Evolutionary conservation across 78 protist species (phyloP).

Genomic region (Dictyostelium brefeldianum): DNA sequence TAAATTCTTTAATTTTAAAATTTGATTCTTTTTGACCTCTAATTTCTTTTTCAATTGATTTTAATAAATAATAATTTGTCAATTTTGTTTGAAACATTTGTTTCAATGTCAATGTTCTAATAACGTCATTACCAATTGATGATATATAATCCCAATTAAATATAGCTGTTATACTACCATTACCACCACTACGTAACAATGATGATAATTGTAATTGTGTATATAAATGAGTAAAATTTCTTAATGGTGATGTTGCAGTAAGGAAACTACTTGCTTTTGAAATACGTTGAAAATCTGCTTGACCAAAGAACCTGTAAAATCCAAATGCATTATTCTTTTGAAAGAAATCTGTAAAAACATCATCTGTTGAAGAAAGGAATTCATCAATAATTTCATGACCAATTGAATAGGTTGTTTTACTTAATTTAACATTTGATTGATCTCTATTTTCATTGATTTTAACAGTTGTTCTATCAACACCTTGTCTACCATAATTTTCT

Average conservation of each 20-base stretch:
- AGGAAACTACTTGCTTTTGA: not conserved
- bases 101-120: not conserved
- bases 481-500: not conserved
- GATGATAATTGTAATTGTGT: slow-evolving; percentile 21
- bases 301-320: not conserved
- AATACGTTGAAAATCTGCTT: not conserved
- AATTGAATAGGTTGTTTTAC: not conserved
- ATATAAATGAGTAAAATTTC: slow-evolving; percentile 12
- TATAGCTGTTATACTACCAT: not conserved
- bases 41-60: not conserved
- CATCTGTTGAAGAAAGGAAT: slow-evolving; percentile 15
- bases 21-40: not conserved
- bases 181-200: not conserved
- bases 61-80: not conserved
- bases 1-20: not conserved
- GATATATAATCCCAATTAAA: slow-evolving; percentile 8
- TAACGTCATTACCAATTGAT: not conserved
- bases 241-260: slow-evolving; percentile 9
- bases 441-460: not conserved
- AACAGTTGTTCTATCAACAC: not conserved
- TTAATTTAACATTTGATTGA: not conserved
- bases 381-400: not conserved
- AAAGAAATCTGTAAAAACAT: slow-evolving; percentile 3
- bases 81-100: not conserved
- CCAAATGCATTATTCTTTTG: not conserved